These are phyloP conservation scores for Closterium sp. DNA, from an alignment of 139 green algal genomes.

Conservation along the genomic window DNA sequence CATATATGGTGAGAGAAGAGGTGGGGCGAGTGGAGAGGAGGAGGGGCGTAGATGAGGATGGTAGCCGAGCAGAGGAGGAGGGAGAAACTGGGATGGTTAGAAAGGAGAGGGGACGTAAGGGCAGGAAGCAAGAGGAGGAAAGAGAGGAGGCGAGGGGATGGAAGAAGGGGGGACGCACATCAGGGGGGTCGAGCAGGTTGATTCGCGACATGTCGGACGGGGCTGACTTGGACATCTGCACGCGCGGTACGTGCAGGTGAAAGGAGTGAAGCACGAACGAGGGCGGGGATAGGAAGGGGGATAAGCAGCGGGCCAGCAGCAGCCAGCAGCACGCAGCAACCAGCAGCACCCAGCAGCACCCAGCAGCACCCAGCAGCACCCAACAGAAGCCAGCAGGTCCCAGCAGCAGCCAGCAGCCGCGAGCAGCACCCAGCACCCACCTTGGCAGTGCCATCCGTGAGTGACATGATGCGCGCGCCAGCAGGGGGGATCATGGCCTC, in stretches of 20 bases:
- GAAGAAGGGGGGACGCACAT: constrained; percentile 41
- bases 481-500: constrained; percentile 89
- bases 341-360: no score
- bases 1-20: no score
- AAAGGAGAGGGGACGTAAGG: no score
- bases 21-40: no score
- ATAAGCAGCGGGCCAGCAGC: no score
- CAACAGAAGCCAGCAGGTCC: no score
- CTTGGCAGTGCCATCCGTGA: constrained; percentile 89
- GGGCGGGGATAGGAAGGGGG: background rate
- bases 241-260: background rate
- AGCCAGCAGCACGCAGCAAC: no score
- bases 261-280: background rate
- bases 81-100: no score
- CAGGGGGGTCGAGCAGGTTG: constrained; percentile 88
- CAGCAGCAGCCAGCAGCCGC: no score
- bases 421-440: no score
- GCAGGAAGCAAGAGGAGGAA: background rate
- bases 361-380: no score
- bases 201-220: constrained; percentile 84
- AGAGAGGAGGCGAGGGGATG: background rate
- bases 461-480: constrained; percentile 92
- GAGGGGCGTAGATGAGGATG: no score
- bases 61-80: background rate
- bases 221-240: constrained; percentile 89